Evolutionary conservation across 1,284 basidiomycete species (phyloP), one percentile per base, ranked within the genome.

Genomic region (Puccinia hordei): DNA sequence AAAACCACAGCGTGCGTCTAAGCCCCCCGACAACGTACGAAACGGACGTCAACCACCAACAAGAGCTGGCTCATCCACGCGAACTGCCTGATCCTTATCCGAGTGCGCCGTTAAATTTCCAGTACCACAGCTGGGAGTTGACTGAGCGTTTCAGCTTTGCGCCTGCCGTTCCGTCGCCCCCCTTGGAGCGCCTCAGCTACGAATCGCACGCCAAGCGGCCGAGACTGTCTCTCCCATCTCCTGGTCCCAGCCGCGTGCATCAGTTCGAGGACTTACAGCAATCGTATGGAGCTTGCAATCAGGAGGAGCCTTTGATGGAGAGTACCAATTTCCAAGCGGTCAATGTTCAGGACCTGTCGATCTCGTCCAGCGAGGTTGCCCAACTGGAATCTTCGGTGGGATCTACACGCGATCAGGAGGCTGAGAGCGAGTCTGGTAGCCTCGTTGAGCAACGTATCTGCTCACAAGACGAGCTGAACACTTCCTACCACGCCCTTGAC

Each of bases 191-290:
- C 1, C 53, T 57, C 8, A 73, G 57, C 41, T 44, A 73, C 38
- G 72, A 59, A 44, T 61, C 72, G 17, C 53, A 55, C 24, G 22
- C 72, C 33, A 73, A 73, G 53, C 72, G 72, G 6, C 72, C 55
- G 24, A 30, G 72, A 61, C 30, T 73, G 38, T 57, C 41, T 17
- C 33, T 55, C 35, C 33, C 53, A 17, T 57, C 53, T 41, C 24
- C 57, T 24, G 38, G 1, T 22, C 41, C 57, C 15, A 8, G 41
- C 15, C 33, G 33, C 35, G 12, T 30, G 9, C 49, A 61, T 1
- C 51, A 44, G 19, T 73, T 59, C 27, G 72, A 61, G 8, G 72
- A 44, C n/a, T 71, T 71, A 24, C 49, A 35, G 22, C 51, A 71
- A 55, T n/a, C 68, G 17, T 71, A 71, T 19, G 35, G 53, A 17